phyloP scores from a whole-genome alignment of 768 basidiomycete genomes.

The Candolleomyces aberdarensis region DNA sequence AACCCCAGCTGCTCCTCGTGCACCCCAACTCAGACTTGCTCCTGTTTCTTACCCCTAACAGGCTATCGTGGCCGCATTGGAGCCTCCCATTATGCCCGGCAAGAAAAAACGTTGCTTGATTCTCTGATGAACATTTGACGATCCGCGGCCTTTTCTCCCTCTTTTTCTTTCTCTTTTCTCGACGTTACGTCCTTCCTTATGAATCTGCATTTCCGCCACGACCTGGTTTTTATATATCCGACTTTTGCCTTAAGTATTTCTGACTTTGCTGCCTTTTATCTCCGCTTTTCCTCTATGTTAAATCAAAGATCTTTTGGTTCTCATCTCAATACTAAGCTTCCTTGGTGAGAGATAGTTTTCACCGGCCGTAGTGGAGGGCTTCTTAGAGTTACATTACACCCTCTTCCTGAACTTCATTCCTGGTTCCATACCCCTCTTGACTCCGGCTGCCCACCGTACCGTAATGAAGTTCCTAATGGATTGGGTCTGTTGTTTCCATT shows the following conservation, averaged over 20 bases:
- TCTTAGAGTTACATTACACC: conserved; percentile 1
- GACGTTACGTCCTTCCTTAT: conserved; percentile 25
- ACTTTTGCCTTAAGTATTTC: conserved; percentile 29
- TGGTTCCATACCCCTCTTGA: conserved; percentile 4
- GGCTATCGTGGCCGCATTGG: conserved; percentile 98
- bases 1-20: conserved; percentile 3
- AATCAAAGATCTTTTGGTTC: conserved; percentile 35
- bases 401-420: not conserved
- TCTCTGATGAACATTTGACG: conserved; percentile 49
- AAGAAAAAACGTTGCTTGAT: conserved; percentile 79
- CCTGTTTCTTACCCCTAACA: conserved; percentile 24
- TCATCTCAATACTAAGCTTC: conserved; percentile 15
- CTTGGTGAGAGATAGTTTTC: conserved; percentile 6
- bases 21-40: conserved; percentile 2
- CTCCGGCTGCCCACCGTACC: not conserved
- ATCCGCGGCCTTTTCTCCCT: conserved; percentile 16
- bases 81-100: conserved; percentile 90
- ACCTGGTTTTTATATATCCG: conserved; percentile 46
- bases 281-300: conserved; percentile 28
- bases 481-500: not conserved
- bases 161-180: conserved; percentile 6
- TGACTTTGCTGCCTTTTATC: conserved; percentile 19
- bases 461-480: conserved; percentile 4
- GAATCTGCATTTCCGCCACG: conserved; percentile 38
- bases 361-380: conserved; percentile 6